A percentile compares a stretch with the other conserved stretches of the same genome.
Evolutionary conservation across 768 basidiomycete species (phyloP).

Genomic region (Pleurotus sapidus): DNA sequence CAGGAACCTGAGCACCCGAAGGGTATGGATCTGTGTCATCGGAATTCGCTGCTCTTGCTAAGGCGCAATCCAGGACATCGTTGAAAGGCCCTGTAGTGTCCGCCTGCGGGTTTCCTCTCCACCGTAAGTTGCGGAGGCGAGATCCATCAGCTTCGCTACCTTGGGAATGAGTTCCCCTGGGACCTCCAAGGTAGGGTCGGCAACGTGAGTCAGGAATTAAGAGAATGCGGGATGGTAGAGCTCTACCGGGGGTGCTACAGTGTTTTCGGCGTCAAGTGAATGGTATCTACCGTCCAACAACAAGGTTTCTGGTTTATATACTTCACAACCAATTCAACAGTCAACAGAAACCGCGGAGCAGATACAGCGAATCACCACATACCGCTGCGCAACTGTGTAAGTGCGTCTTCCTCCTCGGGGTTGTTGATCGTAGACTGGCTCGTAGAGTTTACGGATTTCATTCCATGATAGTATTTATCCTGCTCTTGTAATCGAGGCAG

Average conservation of each 20-base stretch:
- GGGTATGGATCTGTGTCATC: conserved; percentile 6
- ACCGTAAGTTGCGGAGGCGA: conserved; percentile 16
- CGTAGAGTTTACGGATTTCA: not conserved
- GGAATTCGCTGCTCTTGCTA: conserved; percentile 3
- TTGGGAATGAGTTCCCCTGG: conserved; percentile 13
- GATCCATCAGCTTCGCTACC: conserved; percentile 15
- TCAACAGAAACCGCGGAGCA: not conserved
- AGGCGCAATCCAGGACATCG: conserved; percentile 7
- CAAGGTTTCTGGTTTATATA: not conserved
- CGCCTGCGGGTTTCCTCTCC: conserved; percentile 12
- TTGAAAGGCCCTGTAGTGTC: not conserved
- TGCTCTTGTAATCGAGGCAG: not conserved
- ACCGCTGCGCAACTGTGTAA: not conserved
- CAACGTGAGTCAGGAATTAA: conserved; percentile 16
- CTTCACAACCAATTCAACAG: too few species aligned
- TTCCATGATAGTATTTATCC: not conserved
- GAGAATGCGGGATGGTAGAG: conserved; percentile 22
- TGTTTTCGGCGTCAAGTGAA: not conserved
- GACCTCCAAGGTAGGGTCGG: conserved; percentile 8
- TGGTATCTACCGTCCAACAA: not conserved
- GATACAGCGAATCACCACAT: not conserved
- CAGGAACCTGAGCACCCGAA: conserved; percentile 2
- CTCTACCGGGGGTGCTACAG: conserved; percentile 19
- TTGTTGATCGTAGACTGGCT: not conserved
- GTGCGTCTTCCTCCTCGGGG: not conserved